Evolutionary conservation across 2,329 filamentous ascomycete genomes (phyloP), one percentile per base, ranked within the genome.

Genomic region (Torrubiellomyces zombiae): DNA sequence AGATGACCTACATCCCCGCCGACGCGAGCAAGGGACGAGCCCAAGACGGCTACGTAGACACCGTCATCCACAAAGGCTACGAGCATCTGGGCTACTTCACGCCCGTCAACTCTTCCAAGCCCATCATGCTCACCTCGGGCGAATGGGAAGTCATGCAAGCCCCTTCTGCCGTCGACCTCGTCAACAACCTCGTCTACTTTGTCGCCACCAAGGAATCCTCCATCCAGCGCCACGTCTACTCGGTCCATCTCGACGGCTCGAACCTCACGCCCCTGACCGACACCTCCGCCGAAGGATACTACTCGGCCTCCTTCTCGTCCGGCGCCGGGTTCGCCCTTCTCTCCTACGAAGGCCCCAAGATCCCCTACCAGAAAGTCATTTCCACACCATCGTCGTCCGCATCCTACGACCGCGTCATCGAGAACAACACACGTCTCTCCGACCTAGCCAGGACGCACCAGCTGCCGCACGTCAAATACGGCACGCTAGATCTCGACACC

Each of bases 71-170:
- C 42, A 67, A 92, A 12, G 75, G 83, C 28, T 81, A 79, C 38
- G 81, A 95, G 38, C 89, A 98, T 40, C 57, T 98, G 25, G 89
- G 78, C 0, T 95, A 95, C 53, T 98, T 94, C 45, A 75, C 76
- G 0, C 86, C 89, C 3, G 52, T 95, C 26, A 79, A 95, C 38
- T 85, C 74, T 38, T 59, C 77, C 0, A 58, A 78, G n/a, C 85
- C 89, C 5, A 55, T 80, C 23, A 70, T 92, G 60, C 68, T 98
- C 20, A 98, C 89, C 0, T 73, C 77, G 18, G 89, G 89, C 5
- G 49, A 75, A 16, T 98, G 86, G 85, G 91, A 98, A 48, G 86
- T 98, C 1, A 80, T 82, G 4, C 61, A 76, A 26, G 82, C 78
- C 0, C 82, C 86, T 0, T 80, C 81, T 3, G 77, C 80, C 1